Conservation (phyloP, 768 basidiomycete genomes). For the Porphyrellus cyaneotinctus region DNA sequence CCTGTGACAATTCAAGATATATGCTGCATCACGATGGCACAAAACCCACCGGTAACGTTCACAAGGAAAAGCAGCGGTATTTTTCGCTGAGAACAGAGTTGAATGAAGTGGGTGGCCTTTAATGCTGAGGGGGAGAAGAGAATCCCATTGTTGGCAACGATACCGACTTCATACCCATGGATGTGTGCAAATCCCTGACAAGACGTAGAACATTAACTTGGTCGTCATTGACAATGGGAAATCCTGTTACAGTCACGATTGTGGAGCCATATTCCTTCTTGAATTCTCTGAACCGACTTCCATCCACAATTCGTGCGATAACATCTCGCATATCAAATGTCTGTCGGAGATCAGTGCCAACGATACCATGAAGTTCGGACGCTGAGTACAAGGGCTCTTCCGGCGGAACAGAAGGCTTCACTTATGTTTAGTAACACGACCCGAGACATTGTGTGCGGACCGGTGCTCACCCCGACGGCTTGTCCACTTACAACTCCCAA, state of each 20-base stretch:
- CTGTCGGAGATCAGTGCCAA: constrained; percentile 85
- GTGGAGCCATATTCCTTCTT: constrained; percentile 94
- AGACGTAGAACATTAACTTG: constrained; percentile 6
- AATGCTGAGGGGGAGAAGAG: constrained; percentile 90
- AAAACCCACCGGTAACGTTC: constrained; percentile 74
- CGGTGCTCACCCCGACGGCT: constrained; percentile 43
- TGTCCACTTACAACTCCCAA: constrained; percentile 60
- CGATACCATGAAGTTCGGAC: constrained; percentile 84
- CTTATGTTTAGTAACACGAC: constrained; percentile 9
- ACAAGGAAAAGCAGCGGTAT: constrained; percentile 92
- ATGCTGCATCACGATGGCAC: not conserved
- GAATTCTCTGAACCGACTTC: constrained; percentile 89
- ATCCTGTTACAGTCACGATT: constrained; percentile 68
- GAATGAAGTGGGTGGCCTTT: constrained; percentile 94
- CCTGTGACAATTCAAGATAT: constrained; percentile 37
- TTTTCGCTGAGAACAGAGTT: constrained; percentile 86
- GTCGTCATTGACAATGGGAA: not conserved
- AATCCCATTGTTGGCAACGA: constrained; percentile 93
- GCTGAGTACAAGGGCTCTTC: constrained; percentile 78
- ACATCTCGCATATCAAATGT: constrained; percentile 93
- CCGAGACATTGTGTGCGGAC: constrained; percentile 16
- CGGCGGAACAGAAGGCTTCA: constrained; percentile 53
- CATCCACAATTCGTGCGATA: constrained; percentile 87
- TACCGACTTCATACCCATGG: constrained; percentile 87
- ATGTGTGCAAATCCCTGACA: constrained; percentile 80